Percentiles rank a stretch among this genome's conserved stretches.
phyloP scores from a whole-genome alignment of 257 asterid species.

The Solanum bulbocastanum region DNA sequence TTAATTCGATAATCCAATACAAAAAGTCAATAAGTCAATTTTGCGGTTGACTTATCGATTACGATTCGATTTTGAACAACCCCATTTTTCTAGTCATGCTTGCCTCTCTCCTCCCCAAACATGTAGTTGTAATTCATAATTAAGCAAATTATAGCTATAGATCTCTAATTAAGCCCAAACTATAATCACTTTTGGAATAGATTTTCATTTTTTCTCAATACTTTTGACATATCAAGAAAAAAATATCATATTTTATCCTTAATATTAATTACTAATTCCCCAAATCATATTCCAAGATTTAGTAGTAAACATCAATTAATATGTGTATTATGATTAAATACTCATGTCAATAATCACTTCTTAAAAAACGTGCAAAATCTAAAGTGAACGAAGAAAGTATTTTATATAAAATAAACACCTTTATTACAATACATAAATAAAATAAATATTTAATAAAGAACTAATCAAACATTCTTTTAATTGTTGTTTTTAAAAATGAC shows the following conservation, averaged over 20 bases:
- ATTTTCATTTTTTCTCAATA: background rate
- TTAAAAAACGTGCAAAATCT: no score
- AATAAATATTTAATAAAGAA: background rate
- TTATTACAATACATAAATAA: background rate
- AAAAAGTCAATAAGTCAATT: no score
- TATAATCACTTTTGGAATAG: accelerated
- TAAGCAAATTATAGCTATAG: no score
- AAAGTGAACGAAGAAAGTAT: no score
- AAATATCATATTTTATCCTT: no score
- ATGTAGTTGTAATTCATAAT: no score
- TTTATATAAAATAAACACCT: background rate
- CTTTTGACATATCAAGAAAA: background rate
- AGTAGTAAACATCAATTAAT: no score
- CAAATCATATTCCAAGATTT: no score
- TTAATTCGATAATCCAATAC: background rate
- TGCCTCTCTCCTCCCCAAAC: background rate
- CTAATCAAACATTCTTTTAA: background rate
- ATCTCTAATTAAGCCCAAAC: background rate
- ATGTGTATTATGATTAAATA: no score
- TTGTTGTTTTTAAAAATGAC: background rate
- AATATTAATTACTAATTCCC: no score
- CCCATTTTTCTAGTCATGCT: background rate
- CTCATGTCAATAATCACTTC: no score
- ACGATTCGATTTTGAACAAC: background rate
- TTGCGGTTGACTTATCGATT: no score